phyloP scores from a whole-genome alignment of 2,329 filamentous ascomycete species.

The Fusarium abutilonis region DNA sequence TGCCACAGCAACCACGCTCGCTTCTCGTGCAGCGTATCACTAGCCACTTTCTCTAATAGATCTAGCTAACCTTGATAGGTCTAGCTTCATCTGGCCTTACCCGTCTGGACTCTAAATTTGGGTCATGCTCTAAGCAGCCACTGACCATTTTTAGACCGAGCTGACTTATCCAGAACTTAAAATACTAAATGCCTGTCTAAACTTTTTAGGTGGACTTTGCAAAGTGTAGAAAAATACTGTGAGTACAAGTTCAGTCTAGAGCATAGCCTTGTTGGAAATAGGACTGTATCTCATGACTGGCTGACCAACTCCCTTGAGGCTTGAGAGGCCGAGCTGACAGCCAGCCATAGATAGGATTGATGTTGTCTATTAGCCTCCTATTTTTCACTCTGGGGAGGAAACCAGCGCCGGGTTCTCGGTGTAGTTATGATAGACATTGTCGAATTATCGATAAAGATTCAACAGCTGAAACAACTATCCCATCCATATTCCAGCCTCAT shows the following conservation, averaged over 20 bases:
- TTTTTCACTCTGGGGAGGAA: constrained; percentile 3
- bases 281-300: constrained; percentile 1
- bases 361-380: constrained; percentile 14
- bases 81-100: constrained; percentile 30
- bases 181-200: neutral
- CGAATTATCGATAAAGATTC: constrained; percentile 6
- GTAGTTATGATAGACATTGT: constrained; percentile 1
- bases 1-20: constrained; percentile 14
- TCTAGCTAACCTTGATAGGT: neutral
- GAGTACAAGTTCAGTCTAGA: constrained; percentile 13
- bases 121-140: constrained; percentile 34
- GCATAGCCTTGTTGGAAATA: neutral
- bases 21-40: constrained; percentile 19
- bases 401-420: constrained; percentile 16
- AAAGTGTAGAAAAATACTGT: constrained; percentile 30
- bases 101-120: constrained; percentile 38
- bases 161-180: constrained; percentile 6
- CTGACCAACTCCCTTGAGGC: constrained; percentile 10
- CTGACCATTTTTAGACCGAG: constrained; percentile 21
- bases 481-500: constrained; percentile 25
- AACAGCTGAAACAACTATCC: constrained; percentile 14
- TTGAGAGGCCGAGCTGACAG: constrained; percentile 12
- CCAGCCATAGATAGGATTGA: neutral
- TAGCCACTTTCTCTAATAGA: constrained; percentile 33
- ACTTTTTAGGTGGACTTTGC: constrained; percentile 12